Evolutionary conservation across 331 rosid species (phyloP).

Genomic region (Ulmus americana): DNA sequence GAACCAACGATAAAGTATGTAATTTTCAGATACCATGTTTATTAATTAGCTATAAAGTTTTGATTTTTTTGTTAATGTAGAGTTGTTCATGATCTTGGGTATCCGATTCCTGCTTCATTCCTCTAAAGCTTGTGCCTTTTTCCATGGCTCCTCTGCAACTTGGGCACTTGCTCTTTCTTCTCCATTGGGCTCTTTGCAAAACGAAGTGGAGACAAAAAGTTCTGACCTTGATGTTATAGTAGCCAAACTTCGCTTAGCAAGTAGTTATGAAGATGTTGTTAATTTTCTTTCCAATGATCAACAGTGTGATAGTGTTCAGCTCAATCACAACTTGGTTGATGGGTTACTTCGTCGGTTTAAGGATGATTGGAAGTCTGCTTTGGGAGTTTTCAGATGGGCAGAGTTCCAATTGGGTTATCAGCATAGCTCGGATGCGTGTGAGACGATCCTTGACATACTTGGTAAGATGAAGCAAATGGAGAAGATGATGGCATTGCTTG

Average conservation of each 20-base stretch:
- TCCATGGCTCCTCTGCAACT: constrained; percentile 17
- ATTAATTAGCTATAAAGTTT: no score
- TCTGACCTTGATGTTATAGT: constrained; percentile 45
- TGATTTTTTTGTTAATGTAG: neutral
- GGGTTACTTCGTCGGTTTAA: constrained; percentile 51
- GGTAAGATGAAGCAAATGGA: constrained; percentile 72
- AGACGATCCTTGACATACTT: constrained; percentile 58
- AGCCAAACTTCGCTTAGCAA: constrained; percentile 39
- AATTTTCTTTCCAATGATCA: constrained; percentile 43
- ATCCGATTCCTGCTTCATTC: constrained; percentile 11
- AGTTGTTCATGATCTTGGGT: constrained; percentile 2
- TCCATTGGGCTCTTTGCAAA: constrained; percentile 19
- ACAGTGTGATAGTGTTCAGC: constrained; percentile 32
- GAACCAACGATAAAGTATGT: no score
- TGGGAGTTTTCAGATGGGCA: constrained; percentile 80
- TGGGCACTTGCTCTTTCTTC: constrained; percentile 21
- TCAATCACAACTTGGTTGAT: constrained; percentile 39
- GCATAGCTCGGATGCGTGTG: constrained; percentile 47
- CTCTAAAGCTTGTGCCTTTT: constrained; percentile 16
- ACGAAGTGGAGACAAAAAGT: constrained; percentile 21
- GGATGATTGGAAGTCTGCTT: constrained; percentile 83
- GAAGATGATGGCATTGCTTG: constrained; percentile 41
- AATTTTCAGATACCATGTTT: no score
- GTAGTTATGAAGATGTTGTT: constrained; percentile 47
- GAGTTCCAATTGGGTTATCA: constrained; percentile 34